Evolutionary conservation across 371 early-diverging fungal genomes (phyloP), one percentile per base, ranked within the genome.

Genomic region (Coemansia sp.): DNA sequence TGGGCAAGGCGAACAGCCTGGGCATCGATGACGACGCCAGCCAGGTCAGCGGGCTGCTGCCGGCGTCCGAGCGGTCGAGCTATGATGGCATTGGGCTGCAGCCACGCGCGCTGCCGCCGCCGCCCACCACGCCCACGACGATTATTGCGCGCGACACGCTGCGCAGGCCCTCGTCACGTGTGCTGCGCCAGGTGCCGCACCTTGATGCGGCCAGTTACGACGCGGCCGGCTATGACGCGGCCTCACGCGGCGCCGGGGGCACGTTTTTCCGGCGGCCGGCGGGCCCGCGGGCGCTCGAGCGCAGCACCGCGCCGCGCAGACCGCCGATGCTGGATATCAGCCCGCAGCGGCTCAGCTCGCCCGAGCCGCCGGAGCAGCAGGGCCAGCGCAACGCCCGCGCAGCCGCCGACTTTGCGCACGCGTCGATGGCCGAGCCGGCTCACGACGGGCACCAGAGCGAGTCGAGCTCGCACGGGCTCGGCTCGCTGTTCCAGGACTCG

Each of bases 81-180:
- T 1, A 2, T n/a, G 41, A 16, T 40, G 59, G 31, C 49, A 26
- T 20, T 30, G 38, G 30, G 20, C 41, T 57, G 16, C 2, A 7
- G n/a, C n/a, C 43, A 45, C 20, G 20, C 10, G n/a, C 55, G 20
- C n/a, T 34, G 41, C 42, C 55, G 31, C 55, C 54, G 41, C 65
- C 65, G 41, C 74, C 74, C 1, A 74, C 74, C 8, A 74, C 74
- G 51, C 74, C 74, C 5, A 68, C 62, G 2, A 74, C 74, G 40
- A 58, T 74, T 31, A 49, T 74, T 1, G 56, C 49, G 34, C 59
- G 74, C 38, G 74, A 74, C 36, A 64, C 62, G 14, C 47, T 30
- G 11, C 74, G 62, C 33, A 30, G 69, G 2, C 74, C 74, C 14
- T 10, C 62, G 34, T 31, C 58, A 4, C 61, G 74, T 4, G 65